phyloP scores from a whole-genome alignment of 208 protist species.

The Trypanosoma vivax region DNA sequence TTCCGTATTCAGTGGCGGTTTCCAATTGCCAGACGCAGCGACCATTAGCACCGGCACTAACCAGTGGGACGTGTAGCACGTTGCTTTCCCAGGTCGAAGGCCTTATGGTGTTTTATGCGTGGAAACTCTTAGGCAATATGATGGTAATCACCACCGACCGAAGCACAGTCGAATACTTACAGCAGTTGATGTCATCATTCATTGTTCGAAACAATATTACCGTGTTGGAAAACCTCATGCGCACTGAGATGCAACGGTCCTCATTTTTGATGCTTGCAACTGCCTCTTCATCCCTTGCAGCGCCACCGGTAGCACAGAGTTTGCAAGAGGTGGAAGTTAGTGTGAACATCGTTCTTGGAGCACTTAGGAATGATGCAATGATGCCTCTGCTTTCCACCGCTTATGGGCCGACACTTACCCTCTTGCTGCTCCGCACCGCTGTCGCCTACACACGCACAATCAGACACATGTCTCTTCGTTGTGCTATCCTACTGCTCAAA shows the following conservation, averaged over 20 bases:
- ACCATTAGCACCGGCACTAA: not conserved
- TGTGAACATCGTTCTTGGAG: constrained; percentile 22
- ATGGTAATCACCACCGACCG: constrained; percentile 16
- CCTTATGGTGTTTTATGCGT: constrained; percentile 71
- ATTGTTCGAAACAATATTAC: constrained; percentile 33
- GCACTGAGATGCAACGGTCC: not conserved
- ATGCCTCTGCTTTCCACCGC: constrained; percentile 28
- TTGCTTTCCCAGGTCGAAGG: constrained; percentile 59
- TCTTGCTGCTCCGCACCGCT: constrained; percentile 62
- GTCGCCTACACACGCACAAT: constrained; percentile 48
- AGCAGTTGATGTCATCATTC: constrained; percentile 57
- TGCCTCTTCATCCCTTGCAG: constrained; percentile 19
- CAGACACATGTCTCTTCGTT: constrained; percentile 68
- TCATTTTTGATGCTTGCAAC: constrained; percentile 19
- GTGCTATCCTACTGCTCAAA: constrained; percentile 64
- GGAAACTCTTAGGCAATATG: constrained; percentile 62
- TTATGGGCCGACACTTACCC: constrained; percentile 46
- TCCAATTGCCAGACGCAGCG: constrained; percentile 21
- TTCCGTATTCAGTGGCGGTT: constrained; percentile 24
- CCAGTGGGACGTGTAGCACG: constrained; percentile 7
- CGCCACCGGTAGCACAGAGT: constrained; percentile 7
- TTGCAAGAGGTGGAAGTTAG: constrained; percentile 15
- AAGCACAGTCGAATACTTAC: constrained; percentile 29
- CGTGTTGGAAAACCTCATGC: constrained; percentile 9
- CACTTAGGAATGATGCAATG: constrained; percentile 26